Evolutionary conservation across 1,284 basidiomycete genomes (phyloP), one percentile per base, ranked within the genome.

Genomic region (Thelephora terrestris): DNA sequence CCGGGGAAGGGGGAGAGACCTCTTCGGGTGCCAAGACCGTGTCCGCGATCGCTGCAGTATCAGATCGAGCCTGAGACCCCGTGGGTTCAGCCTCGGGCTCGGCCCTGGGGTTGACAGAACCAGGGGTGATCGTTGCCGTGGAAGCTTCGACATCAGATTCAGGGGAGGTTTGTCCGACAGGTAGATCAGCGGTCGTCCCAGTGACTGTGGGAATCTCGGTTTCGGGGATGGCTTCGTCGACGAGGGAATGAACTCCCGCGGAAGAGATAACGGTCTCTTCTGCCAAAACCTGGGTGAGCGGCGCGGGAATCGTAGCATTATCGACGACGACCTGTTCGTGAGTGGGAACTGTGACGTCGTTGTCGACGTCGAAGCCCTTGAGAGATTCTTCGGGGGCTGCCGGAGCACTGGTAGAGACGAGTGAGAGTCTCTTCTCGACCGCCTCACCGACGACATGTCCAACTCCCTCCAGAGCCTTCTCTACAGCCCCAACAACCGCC

Each of bases 401-500:
- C 35, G 17, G 6, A 9, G 25, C 25, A 14, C 7, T 32, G 29
- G 29, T 14, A 10, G 29, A 32, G 29, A 32, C 14, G 12, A 32
- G 4, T 14, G 29, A 32, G 29, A 32, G 29, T 14, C 29, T 25
- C 39, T 21, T 21, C 21, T 21, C 39, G 25, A 42, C 25, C 14
- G 10, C n/a, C 66, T 55, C 68, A 52, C 60, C 59, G 7, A 66
- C 61, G 55, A 59, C 54, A 49, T 58, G 56, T 53, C 78, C 78
- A 18, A 79, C 57, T 24, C 58, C 59, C 51, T 63, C 64, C 43
- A 79, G 59, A 54, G 82, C 85, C 24, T 57, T 53, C 64, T 88
- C 85, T n/a, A 90, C 74, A 40, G 59, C 59, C 50, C 64, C 67
- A 38, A 87, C 84, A 4, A 84, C 68, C 9, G 66, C 67, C 61